Percentiles rank a stretch among this genome's conserved stretches.
Evolutionary conservation across 352 stramenopile species (phyloP).

Genomic region (Phytophthora ohioensis): DNA sequence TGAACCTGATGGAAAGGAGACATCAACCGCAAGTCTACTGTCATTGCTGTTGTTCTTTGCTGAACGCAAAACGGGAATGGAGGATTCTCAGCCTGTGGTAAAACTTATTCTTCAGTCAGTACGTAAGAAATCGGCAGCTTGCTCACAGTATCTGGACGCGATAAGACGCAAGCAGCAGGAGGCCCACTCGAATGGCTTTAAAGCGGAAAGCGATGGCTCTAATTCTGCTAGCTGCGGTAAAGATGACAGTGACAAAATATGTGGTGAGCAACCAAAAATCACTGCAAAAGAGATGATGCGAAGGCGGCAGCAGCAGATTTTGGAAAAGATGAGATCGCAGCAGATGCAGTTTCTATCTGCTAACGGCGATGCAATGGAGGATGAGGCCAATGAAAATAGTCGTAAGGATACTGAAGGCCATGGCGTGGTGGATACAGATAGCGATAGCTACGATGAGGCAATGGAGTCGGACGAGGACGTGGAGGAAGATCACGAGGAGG

Average conservation of each 20-base stretch:
- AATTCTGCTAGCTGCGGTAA: constrained; percentile 6
- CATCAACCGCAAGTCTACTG: constrained; percentile 29
- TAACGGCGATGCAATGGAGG: constrained; percentile 39
- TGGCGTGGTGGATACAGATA: constrained; percentile 18
- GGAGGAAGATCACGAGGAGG: constrained; percentile 63
- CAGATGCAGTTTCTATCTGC: constrained; percentile 79
- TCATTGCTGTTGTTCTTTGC: constrained; percentile 37
- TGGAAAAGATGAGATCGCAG: constrained; percentile 76
- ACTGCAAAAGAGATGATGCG: constrained; percentile 71
- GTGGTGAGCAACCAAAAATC: constrained; percentile 29
- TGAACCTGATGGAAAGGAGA: constrained; percentile 2
- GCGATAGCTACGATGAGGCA: constrained; percentile 38
- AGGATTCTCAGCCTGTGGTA: constrained; percentile 37
- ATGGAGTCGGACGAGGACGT: constrained; percentile 53
- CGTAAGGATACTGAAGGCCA: constrained; percentile 11
- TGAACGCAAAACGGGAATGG: constrained; percentile 28
- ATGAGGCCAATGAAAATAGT: constrained; percentile 19
- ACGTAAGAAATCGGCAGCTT: constrained; percentile 38
- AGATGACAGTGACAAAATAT: constrained; percentile 7
- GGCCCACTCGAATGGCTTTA: background rate
- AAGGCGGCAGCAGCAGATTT: constrained; percentile 68
- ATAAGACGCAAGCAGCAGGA: constrained; percentile 25
- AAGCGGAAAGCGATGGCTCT: background rate
- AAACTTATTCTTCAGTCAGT: constrained; percentile 35
- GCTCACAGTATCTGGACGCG: constrained; percentile 30